These are phyloP conservation scores for Pseudocercospora musae DNA, from an alignment of 2,329 filamentous ascomycete genomes.

Conservation along the genomic window DNA sequence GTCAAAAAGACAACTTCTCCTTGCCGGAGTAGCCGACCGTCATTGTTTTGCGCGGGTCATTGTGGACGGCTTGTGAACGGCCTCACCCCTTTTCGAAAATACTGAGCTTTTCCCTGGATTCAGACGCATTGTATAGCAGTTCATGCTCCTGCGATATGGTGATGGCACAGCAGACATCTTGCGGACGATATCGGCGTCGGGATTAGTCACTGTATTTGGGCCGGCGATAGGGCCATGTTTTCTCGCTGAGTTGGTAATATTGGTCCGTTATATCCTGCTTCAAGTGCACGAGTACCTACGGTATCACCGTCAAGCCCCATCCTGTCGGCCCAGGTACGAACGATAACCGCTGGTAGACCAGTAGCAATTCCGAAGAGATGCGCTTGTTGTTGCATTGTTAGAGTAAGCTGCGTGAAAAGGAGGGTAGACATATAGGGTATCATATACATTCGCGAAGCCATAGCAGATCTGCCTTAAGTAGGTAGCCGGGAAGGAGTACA, in stretches of 20 bases:
- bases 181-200: conserved; percentile 3
- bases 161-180: conserved; percentile 10
- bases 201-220: conserved; percentile 4
- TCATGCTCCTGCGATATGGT: not conserved
- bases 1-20: conserved; percentile 9
- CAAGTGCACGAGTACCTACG: not conserved
- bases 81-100: conserved; percentile 11
- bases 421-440: too few relatives aligned
- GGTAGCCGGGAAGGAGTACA: too few relatives aligned
- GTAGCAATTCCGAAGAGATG: not conserved
- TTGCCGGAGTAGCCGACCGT: conserved; percentile 12
- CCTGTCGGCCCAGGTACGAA: conserved; percentile 9
- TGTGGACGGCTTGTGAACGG: not conserved
- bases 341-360: not conserved
- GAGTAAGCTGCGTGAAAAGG: too few relatives aligned
- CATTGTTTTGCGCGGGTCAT: conserved; percentile 7
- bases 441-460: too few relatives aligned
- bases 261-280: not conserved
- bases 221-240: conserved; percentile 8
- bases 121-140: conserved; percentile 9
- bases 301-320: conserved; percentile 3
- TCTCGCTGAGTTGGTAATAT: conserved; percentile 6
- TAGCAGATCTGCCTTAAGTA: too few relatives aligned
- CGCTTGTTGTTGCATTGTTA: too few relatives aligned
- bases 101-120: conserved; percentile 9